Conservation (phyloP, 352 stramenopile genomes). For the Peronosclerospora sorghi region DNA sequence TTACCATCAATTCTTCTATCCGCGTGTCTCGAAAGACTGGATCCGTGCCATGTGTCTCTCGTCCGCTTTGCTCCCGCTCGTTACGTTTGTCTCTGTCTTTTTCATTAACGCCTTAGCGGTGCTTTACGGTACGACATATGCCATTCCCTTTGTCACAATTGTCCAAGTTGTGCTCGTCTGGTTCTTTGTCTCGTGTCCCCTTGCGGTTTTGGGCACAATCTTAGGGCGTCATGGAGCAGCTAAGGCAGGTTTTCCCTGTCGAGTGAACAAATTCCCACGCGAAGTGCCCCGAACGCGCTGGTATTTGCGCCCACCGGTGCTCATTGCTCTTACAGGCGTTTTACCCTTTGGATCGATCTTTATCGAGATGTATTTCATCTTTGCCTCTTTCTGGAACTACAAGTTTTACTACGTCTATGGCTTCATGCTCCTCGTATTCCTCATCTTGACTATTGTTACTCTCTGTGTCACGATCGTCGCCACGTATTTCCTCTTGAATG, state of each 20-base stretch:
- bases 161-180: conserved; percentile 92
- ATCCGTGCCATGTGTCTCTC: conserved; percentile 84
- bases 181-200: conserved; percentile 94
- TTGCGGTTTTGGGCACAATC: conserved; percentile 94
- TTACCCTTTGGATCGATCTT: conserved; percentile 99
- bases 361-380: conserved; percentile 99
- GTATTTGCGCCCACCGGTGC: conserved; percentile 72
- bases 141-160: conserved; percentile 79
- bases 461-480: conserved; percentile 98
- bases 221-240: conserved; percentile 89
- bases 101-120: conserved; percentile 83
- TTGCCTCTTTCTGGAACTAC: conserved; percentile 99
- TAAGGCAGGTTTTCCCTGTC: conserved; percentile 80
- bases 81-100: conserved; percentile 80
- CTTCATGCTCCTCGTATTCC: conserved; percentile 97
- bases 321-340: conserved; percentile 93
- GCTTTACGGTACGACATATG: conserved; percentile 76
- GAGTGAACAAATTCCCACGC: conserved; percentile 96
- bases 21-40: conserved; percentile 84
- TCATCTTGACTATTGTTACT: conserved; percentile 96
- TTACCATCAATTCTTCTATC: conserved; percentile 89
- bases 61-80: conserved; percentile 54
- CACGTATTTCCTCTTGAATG: conserved; percentile 98
- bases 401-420: conserved; percentile 99
- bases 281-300: conserved; percentile 69